These are phyloP conservation scores for Vitis hybrid DNA, from an alignment of 177 flowering plant genomes.

Conservation along the genomic window DNA sequence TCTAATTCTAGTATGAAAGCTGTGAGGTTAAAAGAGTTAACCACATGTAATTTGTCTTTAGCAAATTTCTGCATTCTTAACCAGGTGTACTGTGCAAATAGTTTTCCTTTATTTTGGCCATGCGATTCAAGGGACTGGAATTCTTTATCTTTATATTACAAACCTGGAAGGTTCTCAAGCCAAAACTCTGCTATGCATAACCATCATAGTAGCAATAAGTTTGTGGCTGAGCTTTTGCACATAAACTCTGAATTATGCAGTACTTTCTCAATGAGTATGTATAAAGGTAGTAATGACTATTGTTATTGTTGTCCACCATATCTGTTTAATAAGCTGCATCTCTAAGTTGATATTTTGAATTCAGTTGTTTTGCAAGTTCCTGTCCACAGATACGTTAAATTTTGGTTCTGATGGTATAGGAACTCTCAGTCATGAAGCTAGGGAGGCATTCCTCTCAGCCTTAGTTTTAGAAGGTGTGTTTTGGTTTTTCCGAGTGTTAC, in stretches of 20 bases:
- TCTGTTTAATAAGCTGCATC: not conserved
- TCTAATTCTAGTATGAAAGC: too few relatives aligned
- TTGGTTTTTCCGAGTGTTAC: not conserved
- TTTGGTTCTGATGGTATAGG: conserved; percentile 47
- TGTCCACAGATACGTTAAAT: not conserved
- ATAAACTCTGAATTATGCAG: not conserved
- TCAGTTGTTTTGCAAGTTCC: not conserved
- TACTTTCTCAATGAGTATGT: not conserved
- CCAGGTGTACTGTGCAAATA: too few relatives aligned
- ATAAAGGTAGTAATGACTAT: not conserved
- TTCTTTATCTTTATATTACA: too few relatives aligned
- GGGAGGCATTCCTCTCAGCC: conserved; percentile 81
- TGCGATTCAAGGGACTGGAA: too few relatives aligned
- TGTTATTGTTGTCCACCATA: not conserved
- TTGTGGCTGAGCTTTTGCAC: not conserved
- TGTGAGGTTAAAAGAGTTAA: too few relatives aligned
- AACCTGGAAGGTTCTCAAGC: too few relatives aligned
- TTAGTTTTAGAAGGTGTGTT: conserved; percentile 80
- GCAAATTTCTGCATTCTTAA: too few relatives aligned
- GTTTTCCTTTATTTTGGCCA: too few relatives aligned
- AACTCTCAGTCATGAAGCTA: conserved; percentile 91
- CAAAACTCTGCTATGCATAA: not conserved
- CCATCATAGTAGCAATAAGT: not conserved
- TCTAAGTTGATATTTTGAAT: not conserved
- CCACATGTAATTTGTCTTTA: too few relatives aligned